Evolutionary conservation across 371 early-diverging fungal species (phyloP).

Genomic region (Lichtheimia ramosa): DNA sequence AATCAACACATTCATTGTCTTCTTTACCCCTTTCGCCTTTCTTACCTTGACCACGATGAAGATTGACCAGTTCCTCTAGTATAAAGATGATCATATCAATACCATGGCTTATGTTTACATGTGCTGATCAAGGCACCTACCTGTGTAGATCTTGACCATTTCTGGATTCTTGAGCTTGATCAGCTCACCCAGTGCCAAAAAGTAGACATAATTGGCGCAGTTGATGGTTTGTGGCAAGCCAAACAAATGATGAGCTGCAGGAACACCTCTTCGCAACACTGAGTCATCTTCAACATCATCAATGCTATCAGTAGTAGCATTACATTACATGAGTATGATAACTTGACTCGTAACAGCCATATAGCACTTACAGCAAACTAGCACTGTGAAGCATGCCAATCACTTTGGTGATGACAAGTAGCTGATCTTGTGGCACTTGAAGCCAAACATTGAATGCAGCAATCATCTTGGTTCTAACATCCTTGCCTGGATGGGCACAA

Average conservation of each 20-base stretch:
- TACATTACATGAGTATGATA: not conserved
- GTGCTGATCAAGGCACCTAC: slow-evolving; percentile 16
- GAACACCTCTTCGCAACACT: slow-evolving; percentile 84
- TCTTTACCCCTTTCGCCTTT: not conserved
- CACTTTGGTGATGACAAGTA: slow-evolving; percentile 75
- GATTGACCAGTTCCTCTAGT: slow-evolving; percentile 79
- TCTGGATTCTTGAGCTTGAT: slow-evolving; percentile 63
- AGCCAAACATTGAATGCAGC: slow-evolving; percentile 91
- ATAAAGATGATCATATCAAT: not conserved
- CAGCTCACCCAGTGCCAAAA: slow-evolving; percentile 84
- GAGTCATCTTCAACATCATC: slow-evolving; percentile 97
- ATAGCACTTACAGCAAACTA: slow-evolving; percentile 74
- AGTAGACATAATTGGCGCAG: slow-evolving; percentile 94
- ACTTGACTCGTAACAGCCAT: not conserved
- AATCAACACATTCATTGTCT: not conserved
- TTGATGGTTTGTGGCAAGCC: slow-evolving; percentile 92
- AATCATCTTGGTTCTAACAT: slow-evolving; percentile 86
- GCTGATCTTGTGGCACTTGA: slow-evolving; percentile 66
- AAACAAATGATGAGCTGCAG: slow-evolving; percentile 95
- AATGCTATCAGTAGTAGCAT: slow-evolving; percentile 50
- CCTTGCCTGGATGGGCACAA: slow-evolving; percentile 84
- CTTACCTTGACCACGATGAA: slow-evolving; percentile 95
- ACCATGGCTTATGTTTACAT: not conserved
- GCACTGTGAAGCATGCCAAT: slow-evolving; percentile 95
- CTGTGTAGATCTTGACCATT: slow-evolving; percentile 80